Percentiles rank a stretch among this genome's conserved stretches.
phyloP scores from a whole-genome alignment of 2,329 filamentous ascomycete genomes.

The Capronia coronata region DNA sequence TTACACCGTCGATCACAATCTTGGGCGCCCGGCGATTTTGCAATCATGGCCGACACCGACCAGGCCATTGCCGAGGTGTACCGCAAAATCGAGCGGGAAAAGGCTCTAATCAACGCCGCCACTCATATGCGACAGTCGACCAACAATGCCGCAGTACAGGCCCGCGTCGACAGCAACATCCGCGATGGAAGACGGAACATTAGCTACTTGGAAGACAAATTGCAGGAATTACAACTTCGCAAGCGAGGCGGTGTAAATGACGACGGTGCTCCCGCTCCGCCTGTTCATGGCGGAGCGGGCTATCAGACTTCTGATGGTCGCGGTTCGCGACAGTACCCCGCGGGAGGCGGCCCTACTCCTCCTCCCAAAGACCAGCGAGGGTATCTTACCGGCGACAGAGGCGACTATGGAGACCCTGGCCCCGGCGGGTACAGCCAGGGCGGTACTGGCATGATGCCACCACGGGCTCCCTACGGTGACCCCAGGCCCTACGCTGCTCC shows the following conservation, averaged over 20 bases:
- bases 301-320: conserved; percentile 31
- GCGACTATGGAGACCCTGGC: conserved; percentile 56
- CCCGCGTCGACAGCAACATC: conserved; percentile 86
- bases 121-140: conserved; percentile 94
- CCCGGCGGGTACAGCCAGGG: conserved; percentile 52
- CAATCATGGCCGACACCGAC: conserved; percentile 54
- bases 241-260: conserved; percentile 45
- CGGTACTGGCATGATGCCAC: conserved; percentile 69
- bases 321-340: conserved; percentile 14
- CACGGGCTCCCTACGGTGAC: conserved; percentile 70
- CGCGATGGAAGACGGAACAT: conserved; percentile 89
- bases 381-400: conserved; percentile 50
- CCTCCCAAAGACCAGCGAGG: conserved; percentile 63
- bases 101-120: conserved; percentile 87
- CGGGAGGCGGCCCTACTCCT: conserved; percentile 52
- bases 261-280: conserved; percentile 50
- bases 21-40: conserved; percentile 8
- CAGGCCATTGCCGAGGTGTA: conserved; percentile 70
- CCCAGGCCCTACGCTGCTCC: conserved; percentile 57
- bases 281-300: conserved; percentile 39
- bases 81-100: conserved; percentile 97
- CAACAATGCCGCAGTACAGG: conserved; percentile 84
- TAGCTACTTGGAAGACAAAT: conserved; percentile 88
- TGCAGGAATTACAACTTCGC: conserved; percentile 80
- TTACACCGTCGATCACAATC: background rate